phyloP scores from a whole-genome alignment of 2,329 filamentous ascomycete species.

The Calonectria montana region DNA sequence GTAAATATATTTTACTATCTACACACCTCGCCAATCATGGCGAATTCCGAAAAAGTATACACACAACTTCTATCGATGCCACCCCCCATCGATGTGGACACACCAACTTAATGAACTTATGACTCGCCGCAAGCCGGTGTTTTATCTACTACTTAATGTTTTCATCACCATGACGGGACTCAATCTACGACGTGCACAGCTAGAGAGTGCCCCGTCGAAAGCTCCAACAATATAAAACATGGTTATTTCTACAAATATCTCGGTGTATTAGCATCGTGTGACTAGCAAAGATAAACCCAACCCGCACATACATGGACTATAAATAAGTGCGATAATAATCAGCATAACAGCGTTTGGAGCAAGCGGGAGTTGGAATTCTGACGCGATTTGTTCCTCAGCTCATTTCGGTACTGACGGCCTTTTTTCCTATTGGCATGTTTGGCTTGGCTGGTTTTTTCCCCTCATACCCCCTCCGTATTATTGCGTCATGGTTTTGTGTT shows the following conservation, averaged over 20 bases:
- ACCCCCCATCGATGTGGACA: conserved; percentile 11
- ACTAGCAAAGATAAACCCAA: neutral
- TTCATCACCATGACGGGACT: conserved; percentile 9
- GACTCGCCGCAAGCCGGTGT: conserved; percentile 17
- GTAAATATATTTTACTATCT: conserved; percentile 28
- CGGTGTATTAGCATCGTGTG: conserved; percentile 4
- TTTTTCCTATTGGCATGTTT: conserved; percentile 29
- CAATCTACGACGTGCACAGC: conserved; percentile 7
- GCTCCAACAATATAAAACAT: conserved; percentile 12
- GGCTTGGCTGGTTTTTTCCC: conserved; percentile 19
- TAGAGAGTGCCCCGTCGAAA: neutral
- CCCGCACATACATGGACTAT: conserved; percentile 7
- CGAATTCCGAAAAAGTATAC: neutral
- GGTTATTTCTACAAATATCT: neutral
- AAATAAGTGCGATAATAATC: conserved; percentile 24
- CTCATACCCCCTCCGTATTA: conserved; percentile 32
- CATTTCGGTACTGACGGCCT: conserved; percentile 7
- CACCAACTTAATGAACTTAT: conserved; percentile 21
- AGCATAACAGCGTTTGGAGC: conserved; percentile 35
- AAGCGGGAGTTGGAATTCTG: conserved; percentile 43
- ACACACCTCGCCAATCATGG: neutral
- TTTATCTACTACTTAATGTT: conserved; percentile 17
- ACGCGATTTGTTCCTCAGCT: conserved; percentile 7
- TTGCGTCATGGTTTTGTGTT: conserved; percentile 3
- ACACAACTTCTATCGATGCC: conserved; percentile 2